Base-by-base conservation (phyloP, 176 grass and related monocot species). In the Triticum monococcum region DNA sequence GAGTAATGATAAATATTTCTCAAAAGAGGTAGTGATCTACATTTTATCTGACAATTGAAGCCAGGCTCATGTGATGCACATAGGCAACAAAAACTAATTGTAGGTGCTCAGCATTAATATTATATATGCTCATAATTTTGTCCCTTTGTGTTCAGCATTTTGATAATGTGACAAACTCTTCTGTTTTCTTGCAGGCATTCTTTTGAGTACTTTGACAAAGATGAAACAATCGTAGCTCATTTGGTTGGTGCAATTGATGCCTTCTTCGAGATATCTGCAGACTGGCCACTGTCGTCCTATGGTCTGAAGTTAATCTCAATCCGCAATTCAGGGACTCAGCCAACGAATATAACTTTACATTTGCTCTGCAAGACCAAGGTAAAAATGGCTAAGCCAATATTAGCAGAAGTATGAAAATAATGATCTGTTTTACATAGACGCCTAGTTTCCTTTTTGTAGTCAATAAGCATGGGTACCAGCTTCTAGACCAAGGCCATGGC, bases 311-410 rank as follows among this genome's bases (percentile, higher is more conserved):
- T 98, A 77, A 87, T 94, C 50, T 98, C 91, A 61, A 85, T 98
- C 36, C 23, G 60, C 43, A 93, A 62, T 73, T 90, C 86, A 3
- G 85, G 80, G 80, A 45, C 61, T 16, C 74, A 88, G 43, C 89
- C 65, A 14, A 77, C 82, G 26, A 88, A 86, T 91, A 87, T 98
- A 83, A 77, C 84, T 76, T 85, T 89, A 54, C 79, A 46, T 79
- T 89, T 98, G 64, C 86, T 94, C 87, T 82, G 65, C 62, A 95
- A 90, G 62, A 75, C 82, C 35, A 95, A 95, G 96, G 96, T 98
- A 91, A 81, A 87, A 83, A 63, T 85, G 48, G 68, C 69, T 35
- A 20, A 25, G 12, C n/a, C 50, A 37, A 79, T 37, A 36, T 38
- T 37, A 38, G 22, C 8, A 12, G 46, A 32, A 54, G 50, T 18